Evolutionary conservation across 768 basidiomycete species (phyloP), one percentile per base, ranked within the genome.

Genomic region (Candolleomyces efflorescens): DNA sequence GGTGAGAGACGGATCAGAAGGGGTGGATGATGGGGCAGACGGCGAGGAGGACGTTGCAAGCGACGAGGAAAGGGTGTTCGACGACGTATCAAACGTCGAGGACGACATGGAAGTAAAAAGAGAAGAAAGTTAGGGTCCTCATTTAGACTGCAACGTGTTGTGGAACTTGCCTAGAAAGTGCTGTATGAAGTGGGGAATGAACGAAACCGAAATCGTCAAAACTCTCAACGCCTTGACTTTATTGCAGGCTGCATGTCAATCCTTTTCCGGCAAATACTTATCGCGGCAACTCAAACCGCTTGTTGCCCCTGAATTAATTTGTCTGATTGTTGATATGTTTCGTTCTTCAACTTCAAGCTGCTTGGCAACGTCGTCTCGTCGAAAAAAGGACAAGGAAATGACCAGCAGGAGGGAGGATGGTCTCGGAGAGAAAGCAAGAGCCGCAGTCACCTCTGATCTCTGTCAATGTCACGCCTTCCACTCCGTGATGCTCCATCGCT

Each of bases 81-180:
- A 51, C 24, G 49, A 51, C 49, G 49, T 51, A 20, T 51, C 49
- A 51, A 51, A 51, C 27, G 49, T 22, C 49, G 49, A 51, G 26
- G 49, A 51, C 26, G 49, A 51, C 49, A 51, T 51, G 27, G 27
- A 27, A 15, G 27, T 26, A 36, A 17, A 17, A 51, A 27, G 27
- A 26, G n/a, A 51, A 17, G 24, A 24, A 48, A 18, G 36, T 27
- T 27, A 51, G 18, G 27, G 9, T 5, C 3, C 2, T 36, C 17
- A 13, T 51, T 51, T 51, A 3, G 49, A 26, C 23, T 20, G 27
- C 23, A 51, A 51, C 49, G 49, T 51, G 49, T 12, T 36, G 18
- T 24, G 5, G 49, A 13, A 26, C 24, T 23, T 24, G 13, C 20
- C 17, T 36, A 36, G 27, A 15, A 22, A n/a, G 24, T 11, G 26